Percentiles rank a stretch among this genome's conserved stretches.
Evolutionary conservation across 345 rosid species (phyloP).

Genomic region (Eucalyptus polyanthemos): DNA sequence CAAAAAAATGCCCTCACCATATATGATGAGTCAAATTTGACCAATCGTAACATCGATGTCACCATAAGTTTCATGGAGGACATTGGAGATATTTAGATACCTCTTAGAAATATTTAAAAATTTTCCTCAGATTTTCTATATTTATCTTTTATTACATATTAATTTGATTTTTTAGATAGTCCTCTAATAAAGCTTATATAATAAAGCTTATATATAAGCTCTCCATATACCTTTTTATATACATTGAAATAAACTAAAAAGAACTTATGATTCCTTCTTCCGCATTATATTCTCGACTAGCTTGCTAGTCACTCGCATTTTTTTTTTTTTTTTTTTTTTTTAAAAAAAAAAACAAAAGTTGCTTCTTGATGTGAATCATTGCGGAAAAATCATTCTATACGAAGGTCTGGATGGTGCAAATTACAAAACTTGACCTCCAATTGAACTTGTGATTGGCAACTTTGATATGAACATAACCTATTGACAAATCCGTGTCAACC

Average conservation of each 20-base stretch:
- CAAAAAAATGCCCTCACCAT: not conserved
- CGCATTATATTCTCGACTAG: too few relatives aligned
- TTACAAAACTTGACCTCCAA: accelerated
- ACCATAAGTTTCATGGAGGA: not conserved
- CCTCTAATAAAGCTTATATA: not conserved
- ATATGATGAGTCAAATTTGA: not conserved
- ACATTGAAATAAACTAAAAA: too few relatives aligned
- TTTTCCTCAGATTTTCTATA: not conserved
- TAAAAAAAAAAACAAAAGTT: too few relatives aligned
- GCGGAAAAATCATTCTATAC: accelerated
- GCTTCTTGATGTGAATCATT: accelerated
- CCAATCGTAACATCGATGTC: too few relatives aligned
- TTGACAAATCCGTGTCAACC: accelerated
- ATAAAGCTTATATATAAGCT: not conserved
- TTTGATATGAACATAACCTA: accelerated
- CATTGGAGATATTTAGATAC: not conserved
- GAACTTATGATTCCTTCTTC: not conserved
- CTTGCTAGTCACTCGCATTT: too few relatives aligned
- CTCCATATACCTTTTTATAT: not conserved
- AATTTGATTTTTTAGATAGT: too few relatives aligned
- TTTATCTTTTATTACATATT: too few relatives aligned
- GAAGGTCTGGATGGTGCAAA: accelerated
- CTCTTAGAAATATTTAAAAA: too few relatives aligned
- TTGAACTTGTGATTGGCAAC: accelerated
- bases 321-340: too few relatives aligned